These are phyloP conservation scores for Pelargonium citronellum DNA, from an alignment of 441 rosid species.

Conservation along the genomic window DNA sequence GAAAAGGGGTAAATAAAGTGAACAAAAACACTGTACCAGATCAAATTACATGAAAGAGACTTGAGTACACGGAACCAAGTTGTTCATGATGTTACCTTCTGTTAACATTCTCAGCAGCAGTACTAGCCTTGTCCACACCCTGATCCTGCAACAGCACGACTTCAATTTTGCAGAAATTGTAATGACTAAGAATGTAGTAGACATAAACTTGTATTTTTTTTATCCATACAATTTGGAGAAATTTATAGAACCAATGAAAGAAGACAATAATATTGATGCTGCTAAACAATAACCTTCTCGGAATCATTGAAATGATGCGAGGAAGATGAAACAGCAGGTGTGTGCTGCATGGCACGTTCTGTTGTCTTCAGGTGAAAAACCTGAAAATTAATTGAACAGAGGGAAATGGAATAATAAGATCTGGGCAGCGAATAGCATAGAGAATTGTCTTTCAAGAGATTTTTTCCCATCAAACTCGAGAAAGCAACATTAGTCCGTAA, in stretches of 20 bases:
- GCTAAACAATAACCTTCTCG: conserved; percentile 43
- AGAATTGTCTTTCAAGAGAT: not conserved
- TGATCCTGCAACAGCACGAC: conserved; percentile 27
- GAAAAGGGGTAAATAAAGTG: not conserved
- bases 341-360: conserved; percentile 77
- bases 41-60: not conserved
- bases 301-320: conserved; percentile 31
- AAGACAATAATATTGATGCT: not conserved
- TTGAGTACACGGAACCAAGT: not conserved
- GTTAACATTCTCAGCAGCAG: conserved; percentile 31
- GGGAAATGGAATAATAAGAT: conserved; percentile 6
- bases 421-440: conserved; percentile 14
- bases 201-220: not conserved
- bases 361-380: conserved; percentile 78
- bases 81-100: conserved; percentile 39
- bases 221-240: not conserved
- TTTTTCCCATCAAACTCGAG: not conserved
- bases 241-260: conserved; percentile 2
- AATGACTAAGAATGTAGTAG: not conserved
- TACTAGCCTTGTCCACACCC: conserved; percentile 38
- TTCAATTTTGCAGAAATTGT: conserved; percentile 11
- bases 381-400: conserved; percentile 32
- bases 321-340: conserved; percentile 46
- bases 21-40: not conserved
- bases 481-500: not conserved